phyloP scores from a whole-genome alignment of 768 basidiomycete species.

The Pleurotus eryngii region DNA sequence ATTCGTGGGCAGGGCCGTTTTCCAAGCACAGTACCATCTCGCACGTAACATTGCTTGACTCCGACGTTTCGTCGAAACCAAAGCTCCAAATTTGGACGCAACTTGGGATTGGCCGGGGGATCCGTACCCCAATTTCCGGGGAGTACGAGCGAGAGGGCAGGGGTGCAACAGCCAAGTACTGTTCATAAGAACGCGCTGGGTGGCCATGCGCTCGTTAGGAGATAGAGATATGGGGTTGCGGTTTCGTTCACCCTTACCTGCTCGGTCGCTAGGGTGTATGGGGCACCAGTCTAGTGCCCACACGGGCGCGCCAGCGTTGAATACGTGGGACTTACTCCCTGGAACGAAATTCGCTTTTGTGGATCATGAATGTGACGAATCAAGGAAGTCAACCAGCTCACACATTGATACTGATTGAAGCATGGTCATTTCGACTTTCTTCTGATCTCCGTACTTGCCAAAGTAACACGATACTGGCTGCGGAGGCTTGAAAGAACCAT shows the following conservation, averaged over 20 bases:
- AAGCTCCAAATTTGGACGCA: conserved; percentile 89
- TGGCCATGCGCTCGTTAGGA: background rate
- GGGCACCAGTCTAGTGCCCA: conserved; percentile 96
- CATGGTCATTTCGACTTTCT: conserved; percentile 43
- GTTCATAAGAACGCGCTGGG: conserved; percentile 52
- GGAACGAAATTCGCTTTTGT: conserved; percentile 55
- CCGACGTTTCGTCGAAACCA: conserved; percentile 13
- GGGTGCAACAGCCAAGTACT: conserved; percentile 84
- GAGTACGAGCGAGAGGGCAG: conserved; percentile 63
- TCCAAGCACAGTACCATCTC: conserved; percentile 86
- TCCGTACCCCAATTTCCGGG: conserved; percentile 63
- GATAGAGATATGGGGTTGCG: too few species aligned
- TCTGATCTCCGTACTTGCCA: conserved; percentile 60
- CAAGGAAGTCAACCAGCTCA: conserved; percentile 25
- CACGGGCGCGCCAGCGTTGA: conserved; percentile 88
- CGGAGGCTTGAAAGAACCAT: conserved; percentile 47
- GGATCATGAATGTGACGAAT: background rate
- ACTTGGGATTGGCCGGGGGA: conserved; percentile 49
- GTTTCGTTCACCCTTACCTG: conserved; percentile 31
- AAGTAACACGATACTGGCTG: conserved; percentile 59
- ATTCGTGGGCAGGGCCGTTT: conserved; percentile 71
- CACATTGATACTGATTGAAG: conserved; percentile 59
- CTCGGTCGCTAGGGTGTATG: conserved; percentile 53
- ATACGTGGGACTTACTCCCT: conserved; percentile 61
- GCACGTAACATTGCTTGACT: conserved; percentile 58